These are phyloP conservation scores for Leptographium procerum DNA, from an alignment of 2,329 filamentous ascomycete species.

Conservation along the genomic window DNA sequence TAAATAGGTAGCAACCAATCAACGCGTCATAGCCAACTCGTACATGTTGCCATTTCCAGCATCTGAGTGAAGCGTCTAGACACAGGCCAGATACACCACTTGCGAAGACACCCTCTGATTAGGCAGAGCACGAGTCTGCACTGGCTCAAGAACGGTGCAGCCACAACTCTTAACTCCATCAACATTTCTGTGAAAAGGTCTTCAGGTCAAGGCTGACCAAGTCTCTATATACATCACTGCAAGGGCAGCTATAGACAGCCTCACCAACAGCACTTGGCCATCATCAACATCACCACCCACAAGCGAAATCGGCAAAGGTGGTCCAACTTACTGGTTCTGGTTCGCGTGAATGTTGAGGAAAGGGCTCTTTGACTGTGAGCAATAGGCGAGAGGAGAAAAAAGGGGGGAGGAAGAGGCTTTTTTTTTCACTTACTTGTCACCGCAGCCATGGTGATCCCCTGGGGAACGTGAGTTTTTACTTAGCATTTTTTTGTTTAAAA, in stretches of 20 bases:
- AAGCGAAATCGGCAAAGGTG: too few relatives aligned
- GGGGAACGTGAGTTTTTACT: slow-evolving; percentile 38
- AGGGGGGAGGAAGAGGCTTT: not conserved
- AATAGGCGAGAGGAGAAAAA: too few relatives aligned
- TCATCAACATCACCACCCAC: too few relatives aligned
- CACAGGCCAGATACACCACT: not conserved
- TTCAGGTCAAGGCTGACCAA: not conserved
- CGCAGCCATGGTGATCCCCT: slow-evolving; percentile 25
- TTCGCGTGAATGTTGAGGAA: not conserved
- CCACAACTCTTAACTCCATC: too few relatives aligned
- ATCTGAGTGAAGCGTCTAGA: too few relatives aligned
- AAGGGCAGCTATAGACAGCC: not conserved
- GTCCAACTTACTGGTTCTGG: too few relatives aligned
- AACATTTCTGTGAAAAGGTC: not conserved
- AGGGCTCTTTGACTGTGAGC: too few relatives aligned
- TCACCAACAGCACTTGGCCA: not conserved
- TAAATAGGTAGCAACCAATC: not conserved
- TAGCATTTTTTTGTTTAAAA: too few relatives aligned
- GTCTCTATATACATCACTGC: not conserved
- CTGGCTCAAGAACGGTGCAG: not conserved
- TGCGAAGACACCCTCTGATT: not conserved
- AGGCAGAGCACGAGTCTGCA: not conserved
- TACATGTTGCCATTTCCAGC: too few relatives aligned
- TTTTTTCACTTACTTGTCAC: too few relatives aligned
- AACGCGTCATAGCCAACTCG: too few relatives aligned